Evolutionary conservation across 2,329 filamentous ascomycete species (phyloP), one percentile per base, ranked within the genome.

Genomic region (Alternaria arborescens): DNA sequence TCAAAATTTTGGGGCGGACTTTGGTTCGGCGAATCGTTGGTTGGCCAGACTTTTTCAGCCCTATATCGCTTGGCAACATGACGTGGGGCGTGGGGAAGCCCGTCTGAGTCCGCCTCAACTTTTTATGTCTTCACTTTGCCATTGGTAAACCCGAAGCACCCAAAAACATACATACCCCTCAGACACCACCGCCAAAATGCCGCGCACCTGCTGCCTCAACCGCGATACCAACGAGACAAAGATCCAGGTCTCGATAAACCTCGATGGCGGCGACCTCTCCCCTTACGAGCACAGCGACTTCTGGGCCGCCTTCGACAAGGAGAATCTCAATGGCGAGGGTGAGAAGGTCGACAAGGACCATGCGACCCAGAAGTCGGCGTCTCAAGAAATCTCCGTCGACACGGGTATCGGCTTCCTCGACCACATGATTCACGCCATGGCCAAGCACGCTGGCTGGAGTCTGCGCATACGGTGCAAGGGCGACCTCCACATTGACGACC

Each of bases 161-260:
- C 32, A 32, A 16, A 30, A 34, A 4, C 6, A 36, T 20, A 50
- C 16, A 22, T 14, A 48, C 14, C 14, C 18, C 10, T 40, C 20
- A 22, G 10, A 46, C n/a, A 58, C 41, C 24, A 58, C 51, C 51
- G 58, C 64, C 60, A 73, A 60, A 28, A 77, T 75, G 71, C 70
- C 79, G 57, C 91, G 94, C 76, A 92, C 90, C 79, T 89, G 92
- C 52, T 87, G 89, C 55, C 83, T 98, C 71, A 89, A 91, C 67
- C 93, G 95, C 78, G 90, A 94, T 81, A 99, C 95, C 75, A 98
- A 98, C 83, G 95, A 99, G 84, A 99, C 95, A 77, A 97, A 96
- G 79, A 97, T 99, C 80, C 89, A 95, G 77, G 86, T 98, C 66
- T 92, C 92, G 40, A 86, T 99, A 71, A 97, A 95, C 82, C 87